phyloP scores from a whole-genome alignment of 495 filamentous ascomycete species.

The Usnea hakonensis region DNA sequence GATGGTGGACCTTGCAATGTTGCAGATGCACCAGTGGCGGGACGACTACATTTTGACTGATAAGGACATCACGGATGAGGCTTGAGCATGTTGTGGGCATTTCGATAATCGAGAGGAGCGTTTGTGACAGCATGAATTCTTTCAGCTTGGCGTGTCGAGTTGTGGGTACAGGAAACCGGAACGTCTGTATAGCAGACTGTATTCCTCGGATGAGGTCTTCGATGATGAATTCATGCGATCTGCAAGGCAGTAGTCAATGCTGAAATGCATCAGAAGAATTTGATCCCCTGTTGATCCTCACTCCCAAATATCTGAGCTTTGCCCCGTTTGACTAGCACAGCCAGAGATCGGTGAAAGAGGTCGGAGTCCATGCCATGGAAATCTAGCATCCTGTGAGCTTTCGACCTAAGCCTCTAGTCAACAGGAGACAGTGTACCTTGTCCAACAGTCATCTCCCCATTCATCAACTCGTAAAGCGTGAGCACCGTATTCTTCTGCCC shows the following conservation, averaged over 20 bases:
- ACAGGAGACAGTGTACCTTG: slow-evolving; percentile 8
- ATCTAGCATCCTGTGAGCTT: slow-evolving; percentile 39
- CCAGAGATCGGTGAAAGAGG: slow-evolving; percentile 67
- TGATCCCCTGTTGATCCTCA: slow-evolving; percentile 82
- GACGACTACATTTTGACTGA: slow-evolving; percentile 49
- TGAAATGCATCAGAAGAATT: slow-evolving; percentile 67
- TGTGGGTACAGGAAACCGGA: background rate
- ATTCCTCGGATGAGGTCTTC: background rate
- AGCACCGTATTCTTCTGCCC: slow-evolving; percentile 67
- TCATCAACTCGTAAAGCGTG: slow-evolving; percentile 66
- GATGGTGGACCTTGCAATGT: slow-evolving; percentile 83
- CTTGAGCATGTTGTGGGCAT: background rate
- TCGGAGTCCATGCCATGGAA: slow-evolving; percentile 84
- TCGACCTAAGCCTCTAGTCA: background rate
- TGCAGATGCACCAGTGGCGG: slow-evolving; percentile 61
- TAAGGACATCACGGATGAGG: slow-evolving; percentile 5
- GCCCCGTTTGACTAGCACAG: slow-evolving; percentile 73
- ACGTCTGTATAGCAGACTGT: background rate
- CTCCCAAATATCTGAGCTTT: slow-evolving; percentile 88
- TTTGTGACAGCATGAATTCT: background rate
- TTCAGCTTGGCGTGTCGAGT: background rate
- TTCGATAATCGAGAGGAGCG: slow-evolving; percentile 7
- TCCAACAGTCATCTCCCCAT: slow-evolving; percentile 52
- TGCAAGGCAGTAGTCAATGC: background rate
- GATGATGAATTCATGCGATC: background rate